phyloP scores from a whole-genome alignment of 371 early-diverging fungal genomes.

The Mortierella sp. region DNA sequence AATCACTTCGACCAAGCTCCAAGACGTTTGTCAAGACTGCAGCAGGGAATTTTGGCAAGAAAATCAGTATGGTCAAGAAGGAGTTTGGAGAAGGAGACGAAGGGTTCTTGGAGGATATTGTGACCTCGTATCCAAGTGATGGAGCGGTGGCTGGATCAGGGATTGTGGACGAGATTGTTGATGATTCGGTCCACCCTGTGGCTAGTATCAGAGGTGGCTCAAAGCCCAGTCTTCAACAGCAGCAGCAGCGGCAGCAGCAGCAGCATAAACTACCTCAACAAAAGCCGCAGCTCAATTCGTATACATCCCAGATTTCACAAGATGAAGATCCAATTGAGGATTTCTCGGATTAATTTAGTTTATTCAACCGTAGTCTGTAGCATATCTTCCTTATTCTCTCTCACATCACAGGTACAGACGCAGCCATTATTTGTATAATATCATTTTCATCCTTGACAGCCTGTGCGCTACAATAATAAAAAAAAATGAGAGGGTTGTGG shows the following conservation, averaged over 20 bases:
- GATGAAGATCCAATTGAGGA: conserved; percentile 51
- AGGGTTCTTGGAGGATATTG: conserved; percentile 35
- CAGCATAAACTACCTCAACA: not conserved
- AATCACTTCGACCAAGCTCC: conserved; percentile 32
- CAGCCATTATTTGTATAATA: not conserved
- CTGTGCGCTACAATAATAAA: no score
- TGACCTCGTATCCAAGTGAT: not conserved
- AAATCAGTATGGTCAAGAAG: conserved; percentile 16
- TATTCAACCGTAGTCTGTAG: not conserved
- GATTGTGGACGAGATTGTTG: conserved; percentile 11
- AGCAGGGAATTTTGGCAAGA: conserved; percentile 33
- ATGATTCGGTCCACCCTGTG: not conserved
- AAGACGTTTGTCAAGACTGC: conserved; percentile 35
- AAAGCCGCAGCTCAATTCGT: not conserved
- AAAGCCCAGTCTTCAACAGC: not conserved
- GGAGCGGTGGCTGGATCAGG: not conserved
- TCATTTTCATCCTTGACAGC: not conserved
- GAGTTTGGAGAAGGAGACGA: conserved; percentile 56
- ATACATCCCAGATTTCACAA: conserved; percentile 1
- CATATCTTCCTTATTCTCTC: not conserved
- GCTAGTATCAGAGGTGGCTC: not conserved
- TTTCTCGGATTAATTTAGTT: conserved; percentile 35
- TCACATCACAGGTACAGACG: no score
- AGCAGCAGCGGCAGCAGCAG: not conserved
- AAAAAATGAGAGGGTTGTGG: no score